These are phyloP conservation scores for Pythium vanterpoolii DNA, from an alignment of 352 stramenopile genomes.

Conservation along the genomic window DNA sequence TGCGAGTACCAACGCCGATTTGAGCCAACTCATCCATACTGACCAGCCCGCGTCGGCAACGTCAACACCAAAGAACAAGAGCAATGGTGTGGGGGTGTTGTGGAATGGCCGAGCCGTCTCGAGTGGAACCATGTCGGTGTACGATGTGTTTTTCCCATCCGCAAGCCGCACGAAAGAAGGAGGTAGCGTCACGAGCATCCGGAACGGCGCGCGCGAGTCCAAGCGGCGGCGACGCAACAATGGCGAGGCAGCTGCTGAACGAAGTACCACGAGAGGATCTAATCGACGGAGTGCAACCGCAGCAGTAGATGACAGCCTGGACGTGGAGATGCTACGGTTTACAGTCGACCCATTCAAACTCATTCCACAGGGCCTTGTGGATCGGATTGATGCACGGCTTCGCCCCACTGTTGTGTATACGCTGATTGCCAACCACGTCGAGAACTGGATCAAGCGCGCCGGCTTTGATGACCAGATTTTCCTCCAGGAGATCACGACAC, in stretches of 20 bases:
- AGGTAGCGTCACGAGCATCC: background rate
- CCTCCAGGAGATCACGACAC: conserved; percentile 57
- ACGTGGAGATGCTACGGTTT: conserved; percentile 56
- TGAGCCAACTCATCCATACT: conserved; percentile 10
- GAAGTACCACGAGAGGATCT: conserved; percentile 1
- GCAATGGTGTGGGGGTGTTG: conserved; percentile 2
- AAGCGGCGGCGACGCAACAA: conserved; percentile 23
- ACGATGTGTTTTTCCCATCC: conserved; percentile 58
- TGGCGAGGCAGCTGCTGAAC: conserved; percentile 2
- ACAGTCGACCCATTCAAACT: conserved; percentile 74
- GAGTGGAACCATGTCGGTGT: conserved; percentile 38
- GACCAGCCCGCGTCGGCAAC: conserved; percentile 1
- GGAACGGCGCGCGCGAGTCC: conserved; percentile 8
- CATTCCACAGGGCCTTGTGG: conserved; percentile 78
- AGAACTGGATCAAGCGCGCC: conserved; percentile 64
- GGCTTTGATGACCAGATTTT: conserved; percentile 65
- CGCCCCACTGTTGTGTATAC: conserved; percentile 39
- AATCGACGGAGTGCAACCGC: conserved; percentile 6
- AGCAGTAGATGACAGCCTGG: conserved; percentile 16
- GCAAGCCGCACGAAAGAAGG: conserved; percentile 6
- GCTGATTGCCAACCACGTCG: conserved; percentile 62
- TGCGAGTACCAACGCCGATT: background rate
- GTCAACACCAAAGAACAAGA: conserved; percentile 3
- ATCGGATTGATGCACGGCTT: conserved; percentile 72
- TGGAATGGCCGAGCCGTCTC: conserved; percentile 18